Percentiles rank a stretch among this genome's conserved stretches.
These are phyloP conservation scores for Plenodomus tracheiphilus DNA, from an alignment of 2,329 filamentous ascomycete genomes.

Conservation along the genomic window DNA sequence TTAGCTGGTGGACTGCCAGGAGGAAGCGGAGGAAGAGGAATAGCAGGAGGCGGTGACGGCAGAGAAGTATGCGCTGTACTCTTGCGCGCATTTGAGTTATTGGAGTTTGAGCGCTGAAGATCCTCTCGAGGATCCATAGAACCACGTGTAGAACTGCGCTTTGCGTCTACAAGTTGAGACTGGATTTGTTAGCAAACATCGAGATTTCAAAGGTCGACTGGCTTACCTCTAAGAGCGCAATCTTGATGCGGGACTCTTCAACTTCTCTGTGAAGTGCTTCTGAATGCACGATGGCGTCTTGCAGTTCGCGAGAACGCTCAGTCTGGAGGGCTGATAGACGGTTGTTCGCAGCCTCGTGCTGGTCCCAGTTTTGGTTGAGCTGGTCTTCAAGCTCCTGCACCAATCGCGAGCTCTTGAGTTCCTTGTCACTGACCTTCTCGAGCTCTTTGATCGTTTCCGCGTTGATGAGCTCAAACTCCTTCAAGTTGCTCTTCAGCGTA, in stretches of 20 bases:
- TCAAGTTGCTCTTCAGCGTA: slow-evolving; percentile 49
- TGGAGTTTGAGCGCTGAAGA: slow-evolving; percentile 60
- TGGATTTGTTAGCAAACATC: slow-evolving; percentile 42
- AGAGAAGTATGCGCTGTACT: slow-evolving; percentile 79
- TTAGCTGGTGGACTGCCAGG: slow-evolving; percentile 51
- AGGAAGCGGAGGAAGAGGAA: slow-evolving; percentile 92
- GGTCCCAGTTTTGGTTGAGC: slow-evolving; percentile 91
- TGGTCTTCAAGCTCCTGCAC: slow-evolving; percentile 98
- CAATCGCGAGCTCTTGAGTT: slow-evolving; percentile 88
- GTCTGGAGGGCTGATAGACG: slow-evolving; percentile 71
- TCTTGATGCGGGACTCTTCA: slow-evolving; percentile 77
- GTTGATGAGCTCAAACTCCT: slow-evolving; percentile 53
- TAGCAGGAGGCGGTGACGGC: slow-evolving; percentile 91
- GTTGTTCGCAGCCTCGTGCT: slow-evolving; percentile 83
- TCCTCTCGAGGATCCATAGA: slow-evolving; percentile 50
- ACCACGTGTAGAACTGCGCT: slow-evolving; percentile 52
- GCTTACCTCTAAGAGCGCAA: slow-evolving; percentile 77
- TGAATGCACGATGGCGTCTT: slow-evolving; percentile 46
- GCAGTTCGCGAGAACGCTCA: slow-evolving; percentile 49
- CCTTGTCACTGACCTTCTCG: slow-evolving; percentile 62
- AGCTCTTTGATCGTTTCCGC: slow-evolving; percentile 62
- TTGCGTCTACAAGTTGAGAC: slow-evolving; percentile 65
- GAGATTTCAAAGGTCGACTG: too few relatives aligned
- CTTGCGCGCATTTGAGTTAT: slow-evolving; percentile 76
- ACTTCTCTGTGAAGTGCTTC: slow-evolving; percentile 62